phyloP scores from a whole-genome alignment of 768 basidiomycete genomes.

The Lactifluus rugatus region DNA sequence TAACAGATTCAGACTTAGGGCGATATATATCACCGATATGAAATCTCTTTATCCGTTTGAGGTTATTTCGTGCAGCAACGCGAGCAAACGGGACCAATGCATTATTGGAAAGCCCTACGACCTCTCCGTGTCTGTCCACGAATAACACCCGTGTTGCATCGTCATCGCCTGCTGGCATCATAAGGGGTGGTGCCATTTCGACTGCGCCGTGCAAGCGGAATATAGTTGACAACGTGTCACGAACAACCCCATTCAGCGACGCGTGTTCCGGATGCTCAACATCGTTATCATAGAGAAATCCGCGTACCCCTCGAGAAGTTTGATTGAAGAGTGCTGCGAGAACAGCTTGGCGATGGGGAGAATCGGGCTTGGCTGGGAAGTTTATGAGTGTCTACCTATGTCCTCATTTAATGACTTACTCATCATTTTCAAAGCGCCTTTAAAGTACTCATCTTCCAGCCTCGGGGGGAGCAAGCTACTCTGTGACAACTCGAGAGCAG shows the following conservation, averaged over 20 bases:
- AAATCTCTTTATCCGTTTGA: conserved; percentile 72
- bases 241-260: conserved; percentile 61
- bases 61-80: conserved; percentile 57
- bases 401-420: conserved; percentile 32
- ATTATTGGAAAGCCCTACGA: conserved; percentile 64
- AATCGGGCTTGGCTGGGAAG: conserved; percentile 60
- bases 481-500: conserved; percentile 73
- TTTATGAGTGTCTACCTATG: not conserved
- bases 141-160: conserved; percentile 59
- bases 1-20: conserved; percentile 42
- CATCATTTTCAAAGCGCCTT: conserved; percentile 66
- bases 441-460: conserved; percentile 81
- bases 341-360: conserved; percentile 70
- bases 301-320: conserved; percentile 51
- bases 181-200: conserved; percentile 75
- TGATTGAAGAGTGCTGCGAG: conserved; percentile 72
- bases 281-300: conserved; percentile 67
- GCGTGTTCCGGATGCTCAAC: conserved; percentile 60
- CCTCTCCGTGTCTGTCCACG: conserved; percentile 72
- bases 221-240: conserved; percentile 64
- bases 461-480: conserved; percentile 66
- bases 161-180: conserved; percentile 63
- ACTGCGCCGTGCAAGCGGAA: conserved; percentile 89
- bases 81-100: conserved; percentile 72
- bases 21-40: conserved; percentile 67